phyloP scores from a whole-genome alignment of 805 yeast species.

The Yarrowia deformans region DNA sequence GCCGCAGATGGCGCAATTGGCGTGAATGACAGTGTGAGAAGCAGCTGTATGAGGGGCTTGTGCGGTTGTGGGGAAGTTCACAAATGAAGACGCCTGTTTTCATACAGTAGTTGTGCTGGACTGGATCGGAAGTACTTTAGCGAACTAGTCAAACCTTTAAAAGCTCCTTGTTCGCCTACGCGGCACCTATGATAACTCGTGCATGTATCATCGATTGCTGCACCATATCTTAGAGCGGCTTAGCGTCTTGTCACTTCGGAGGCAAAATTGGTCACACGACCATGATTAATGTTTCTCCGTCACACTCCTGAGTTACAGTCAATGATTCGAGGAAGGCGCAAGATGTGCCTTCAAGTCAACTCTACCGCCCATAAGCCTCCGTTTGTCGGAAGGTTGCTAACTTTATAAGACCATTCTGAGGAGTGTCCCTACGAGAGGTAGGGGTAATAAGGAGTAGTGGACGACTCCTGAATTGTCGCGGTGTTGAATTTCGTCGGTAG shows the following conservation, averaged over 20 bases:
- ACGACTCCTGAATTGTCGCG: neutral
- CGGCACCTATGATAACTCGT: neutral
- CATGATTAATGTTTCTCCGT: neutral
- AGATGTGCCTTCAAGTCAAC: constrained; percentile 4
- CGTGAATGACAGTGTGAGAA: neutral
- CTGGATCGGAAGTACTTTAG: too few species aligned
- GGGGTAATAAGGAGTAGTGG: neutral
- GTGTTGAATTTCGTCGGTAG: neutral
- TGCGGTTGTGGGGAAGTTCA: neutral
- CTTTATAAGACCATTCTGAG: constrained; percentile 11
- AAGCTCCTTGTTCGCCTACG: too few species aligned
- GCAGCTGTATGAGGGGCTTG: neutral
- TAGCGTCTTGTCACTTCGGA: neutral
- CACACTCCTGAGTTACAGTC: constrained; percentile 20
- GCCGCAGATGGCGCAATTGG: constrained; percentile 14
- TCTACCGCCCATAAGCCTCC: constrained; percentile 1
- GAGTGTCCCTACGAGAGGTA: constrained; percentile 2
- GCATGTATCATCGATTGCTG: constrained; percentile 9
- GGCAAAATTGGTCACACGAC: constrained; percentile 26
- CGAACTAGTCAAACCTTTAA: neutral
- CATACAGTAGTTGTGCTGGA: neutral
- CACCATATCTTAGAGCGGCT: neutral
- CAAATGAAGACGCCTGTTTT: neutral
- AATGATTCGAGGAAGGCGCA: constrained; percentile 26
- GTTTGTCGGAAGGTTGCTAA: constrained; percentile 30